Conservation (phyloP, 2,329 filamentous ascomycete genomes). For the Diaporthe sp. region DNA sequence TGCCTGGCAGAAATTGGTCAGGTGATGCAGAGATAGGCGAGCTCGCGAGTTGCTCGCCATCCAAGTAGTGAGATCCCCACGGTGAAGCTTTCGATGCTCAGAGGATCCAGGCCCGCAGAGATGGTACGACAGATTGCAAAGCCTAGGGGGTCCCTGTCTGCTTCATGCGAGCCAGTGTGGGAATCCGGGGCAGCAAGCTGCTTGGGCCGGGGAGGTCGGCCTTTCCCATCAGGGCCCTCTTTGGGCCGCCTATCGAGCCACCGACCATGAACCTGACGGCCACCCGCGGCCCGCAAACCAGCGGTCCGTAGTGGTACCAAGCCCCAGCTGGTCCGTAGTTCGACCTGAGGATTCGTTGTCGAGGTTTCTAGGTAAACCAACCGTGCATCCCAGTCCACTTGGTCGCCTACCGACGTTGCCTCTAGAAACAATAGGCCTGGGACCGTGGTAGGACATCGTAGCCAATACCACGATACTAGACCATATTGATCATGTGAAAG, state of each 20-base stretch:
- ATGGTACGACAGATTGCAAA: constrained; percentile 34
- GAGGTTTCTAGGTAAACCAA: neutral
- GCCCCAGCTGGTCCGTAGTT: neutral
- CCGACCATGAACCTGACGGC: constrained; percentile 24
- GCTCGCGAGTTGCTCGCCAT: constrained; percentile 24
- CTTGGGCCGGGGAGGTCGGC: constrained; percentile 37
- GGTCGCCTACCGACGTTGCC: neutral
- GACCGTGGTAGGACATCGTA: neutral
- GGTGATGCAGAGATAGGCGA: constrained; percentile 31
- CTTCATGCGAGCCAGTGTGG: constrained; percentile 35
- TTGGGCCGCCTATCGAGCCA: constrained; percentile 18
- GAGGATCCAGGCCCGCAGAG: constrained; percentile 31
- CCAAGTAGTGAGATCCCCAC: constrained; percentile 4
- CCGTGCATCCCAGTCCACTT: neutral
- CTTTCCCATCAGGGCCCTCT: constrained; percentile 24
- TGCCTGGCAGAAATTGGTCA: neutral
- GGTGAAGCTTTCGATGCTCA: constrained; percentile 30
- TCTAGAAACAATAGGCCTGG: neutral
- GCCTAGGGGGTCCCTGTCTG: constrained; percentile 34
- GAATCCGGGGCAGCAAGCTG: constrained; percentile 40
- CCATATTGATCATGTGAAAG: constrained; percentile 15
- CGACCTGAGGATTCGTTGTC: neutral
- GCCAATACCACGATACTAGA: constrained; percentile 12
- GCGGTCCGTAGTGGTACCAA: constrained; percentile 30
- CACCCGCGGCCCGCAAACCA: constrained; percentile 32